A percentile compares a stretch with the other conserved stretches of the same genome.
phyloP scores from a whole-genome alignment of 2,329 filamentous ascomycete species.

The Botrytis tulipae region DNA sequence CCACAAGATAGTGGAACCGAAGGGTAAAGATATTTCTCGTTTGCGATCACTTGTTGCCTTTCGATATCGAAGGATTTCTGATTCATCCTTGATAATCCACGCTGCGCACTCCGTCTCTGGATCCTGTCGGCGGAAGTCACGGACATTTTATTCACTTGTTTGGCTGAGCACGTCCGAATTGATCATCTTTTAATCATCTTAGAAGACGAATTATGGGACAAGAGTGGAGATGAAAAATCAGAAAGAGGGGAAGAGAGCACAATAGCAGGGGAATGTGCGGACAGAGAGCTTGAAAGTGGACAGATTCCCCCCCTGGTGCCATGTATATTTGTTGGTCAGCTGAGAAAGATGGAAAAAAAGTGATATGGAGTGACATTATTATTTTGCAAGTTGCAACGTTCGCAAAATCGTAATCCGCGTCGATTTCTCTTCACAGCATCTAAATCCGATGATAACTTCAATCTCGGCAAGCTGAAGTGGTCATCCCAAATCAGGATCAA shows the following conservation, averaged over 20 bases:
- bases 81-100: neutral
- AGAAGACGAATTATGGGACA: constrained; percentile 22
- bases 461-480: constrained; percentile 17
- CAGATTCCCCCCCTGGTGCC: neutral
- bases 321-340: constrained; percentile 16
- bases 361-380: constrained; percentile 13
- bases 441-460: constrained; percentile 18
- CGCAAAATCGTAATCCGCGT: constrained; percentile 1
- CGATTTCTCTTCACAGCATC: constrained; percentile 15
- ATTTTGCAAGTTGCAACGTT: constrained; percentile 14
- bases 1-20: constrained; percentile 8
- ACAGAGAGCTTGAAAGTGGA: constrained; percentile 18
- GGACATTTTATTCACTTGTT: constrained; percentile 13
- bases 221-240: constrained; percentile 19
- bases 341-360: constrained; percentile 14
- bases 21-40: constrained; percentile 8
- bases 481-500: constrained; percentile 9
- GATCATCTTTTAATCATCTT: constrained; percentile 13
- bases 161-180: neutral
- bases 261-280: constrained; percentile 16
- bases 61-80: neutral
- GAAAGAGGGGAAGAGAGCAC: constrained; percentile 4
- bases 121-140: constrained; percentile 12
- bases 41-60: neutral
- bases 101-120: neutral